phyloP scores from a whole-genome alignment of 2,329 filamentous ascomycete species.

The Penicillium sp. region DNA sequence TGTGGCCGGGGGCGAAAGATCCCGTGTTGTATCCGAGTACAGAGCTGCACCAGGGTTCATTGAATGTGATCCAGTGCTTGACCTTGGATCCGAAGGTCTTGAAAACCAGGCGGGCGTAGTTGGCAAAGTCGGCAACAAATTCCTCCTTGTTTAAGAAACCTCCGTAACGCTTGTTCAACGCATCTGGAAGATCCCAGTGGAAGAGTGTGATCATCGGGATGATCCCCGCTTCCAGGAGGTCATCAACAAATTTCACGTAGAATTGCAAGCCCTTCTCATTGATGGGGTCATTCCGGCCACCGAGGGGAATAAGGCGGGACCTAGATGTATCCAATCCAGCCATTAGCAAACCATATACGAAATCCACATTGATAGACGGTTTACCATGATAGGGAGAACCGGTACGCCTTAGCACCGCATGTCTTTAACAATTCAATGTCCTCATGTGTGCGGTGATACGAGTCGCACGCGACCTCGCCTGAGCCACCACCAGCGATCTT shows the following conservation, averaged over 20 bases:
- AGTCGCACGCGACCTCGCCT: conserved; percentile 81
- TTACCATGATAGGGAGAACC: conserved; percentile 78
- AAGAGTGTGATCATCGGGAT: conserved; percentile 80
- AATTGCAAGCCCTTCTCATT: conserved; percentile 77
- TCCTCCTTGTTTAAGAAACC: conserved; percentile 79
- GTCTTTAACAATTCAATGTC: conserved; percentile 78
- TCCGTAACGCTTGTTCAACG: conserved; percentile 76
- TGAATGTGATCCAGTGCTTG: conserved; percentile 89
- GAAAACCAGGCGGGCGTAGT: conserved; percentile 78
- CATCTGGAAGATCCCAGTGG: conserved; percentile 86
- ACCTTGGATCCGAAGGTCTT: conserved; percentile 72
- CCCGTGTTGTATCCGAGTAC: conserved; percentile 80
- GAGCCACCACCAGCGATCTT: conserved; percentile 80
- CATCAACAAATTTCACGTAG: conserved; percentile 78
- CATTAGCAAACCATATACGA: not conserved
- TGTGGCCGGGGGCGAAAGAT: conserved; percentile 79
- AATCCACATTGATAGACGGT: not conserved
- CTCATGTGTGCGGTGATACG: conserved; percentile 76
- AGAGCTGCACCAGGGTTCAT: conserved; percentile 84
- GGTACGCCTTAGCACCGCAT: conserved; percentile 74
- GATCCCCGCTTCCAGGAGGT: conserved; percentile 75
- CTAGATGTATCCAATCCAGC: conserved; percentile 21
- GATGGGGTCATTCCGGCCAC: conserved; percentile 78
- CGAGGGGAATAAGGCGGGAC: conserved; percentile 81
- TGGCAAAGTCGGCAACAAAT: conserved; percentile 78